Evolutionary conservation across 805 yeast genomes (phyloP).

Genomic region (Ogataea methanolica): DNA sequence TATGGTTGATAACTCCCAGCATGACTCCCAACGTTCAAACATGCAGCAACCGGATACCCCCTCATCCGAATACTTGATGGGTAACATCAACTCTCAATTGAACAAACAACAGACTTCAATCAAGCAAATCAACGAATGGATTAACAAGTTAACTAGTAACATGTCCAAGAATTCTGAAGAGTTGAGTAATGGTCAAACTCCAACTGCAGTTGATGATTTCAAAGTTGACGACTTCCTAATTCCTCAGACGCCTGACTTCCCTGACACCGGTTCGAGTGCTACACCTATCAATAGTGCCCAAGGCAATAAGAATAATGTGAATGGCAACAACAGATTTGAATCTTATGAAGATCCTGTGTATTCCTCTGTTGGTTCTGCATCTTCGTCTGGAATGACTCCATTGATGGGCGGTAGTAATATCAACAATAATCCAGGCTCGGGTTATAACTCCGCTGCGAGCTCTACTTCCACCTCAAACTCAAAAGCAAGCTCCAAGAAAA

Average conservation of each 20-base stretch:
- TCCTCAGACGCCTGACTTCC: slow-evolving; percentile 25
- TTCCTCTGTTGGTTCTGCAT: too few species aligned
- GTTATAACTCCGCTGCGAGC: too few species aligned
- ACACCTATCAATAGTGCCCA: slow-evolving; percentile 2
- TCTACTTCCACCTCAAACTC: too few species aligned
- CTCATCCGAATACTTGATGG: slow-evolving; percentile 22
- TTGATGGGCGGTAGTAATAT: too few species aligned
- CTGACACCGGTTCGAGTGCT: slow-evolving; percentile 2
- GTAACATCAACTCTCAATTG: slow-evolving; percentile 43
- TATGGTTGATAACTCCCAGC: neutral
- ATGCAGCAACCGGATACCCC: slow-evolving; percentile 8
- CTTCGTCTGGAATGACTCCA: too few species aligned
- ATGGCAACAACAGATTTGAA: neutral
- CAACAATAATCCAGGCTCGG: too few species aligned
- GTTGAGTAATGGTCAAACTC: slow-evolving; percentile 8
- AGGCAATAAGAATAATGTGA: neutral
- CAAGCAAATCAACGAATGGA: slow-evolving; percentile 55
- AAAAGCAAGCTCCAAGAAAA: too few species aligned
- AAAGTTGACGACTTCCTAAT: slow-evolving; percentile 30
- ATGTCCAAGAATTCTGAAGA: slow-evolving; percentile 11
- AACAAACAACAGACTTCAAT: slow-evolving; percentile 47
- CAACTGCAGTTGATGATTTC: slow-evolving; percentile 28
- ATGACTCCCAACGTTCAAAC: neutral
- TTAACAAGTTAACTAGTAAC: slow-evolving; percentile 30
- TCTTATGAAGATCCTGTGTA: too few species aligned